These are phyloP conservation scores for Botryotinia convoluta DNA, from an alignment of 2,329 filamentous ascomycete genomes.

Conservation along the genomic window DNA sequence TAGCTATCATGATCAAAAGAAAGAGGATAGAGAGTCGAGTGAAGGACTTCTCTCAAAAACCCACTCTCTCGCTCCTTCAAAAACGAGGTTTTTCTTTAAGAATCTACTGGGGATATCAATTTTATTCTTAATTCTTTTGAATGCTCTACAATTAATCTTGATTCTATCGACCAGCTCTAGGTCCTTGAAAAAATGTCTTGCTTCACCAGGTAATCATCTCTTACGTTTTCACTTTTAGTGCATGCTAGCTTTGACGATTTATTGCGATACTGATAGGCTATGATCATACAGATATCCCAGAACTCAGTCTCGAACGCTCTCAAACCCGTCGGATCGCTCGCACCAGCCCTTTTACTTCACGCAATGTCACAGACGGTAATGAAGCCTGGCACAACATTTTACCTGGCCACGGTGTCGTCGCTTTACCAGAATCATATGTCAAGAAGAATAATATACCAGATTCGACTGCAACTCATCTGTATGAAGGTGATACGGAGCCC, in stretches of 20 bases:
- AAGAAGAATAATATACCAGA: background rate
- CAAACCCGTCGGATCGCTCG: background rate
- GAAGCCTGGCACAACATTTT: background rate
- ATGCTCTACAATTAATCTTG: background rate
- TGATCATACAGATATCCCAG: background rate
- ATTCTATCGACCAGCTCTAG: background rate
- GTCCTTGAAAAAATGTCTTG: background rate
- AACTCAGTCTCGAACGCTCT: background rate
- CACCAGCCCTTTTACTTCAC: background rate
- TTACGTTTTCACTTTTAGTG: background rate
- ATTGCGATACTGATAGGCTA: background rate
- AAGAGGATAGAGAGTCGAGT: background rate
- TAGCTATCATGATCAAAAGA: background rate
- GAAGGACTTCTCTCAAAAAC: background rate
- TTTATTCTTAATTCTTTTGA: background rate
- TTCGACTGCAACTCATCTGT: background rate
- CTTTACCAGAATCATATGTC: background rate
- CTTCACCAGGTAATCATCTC: background rate
- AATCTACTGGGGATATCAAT: background rate
- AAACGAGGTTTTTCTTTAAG: background rate
- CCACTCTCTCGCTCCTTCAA: background rate
- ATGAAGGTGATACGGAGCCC: background rate
- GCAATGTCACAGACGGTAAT: constrained; percentile 1
- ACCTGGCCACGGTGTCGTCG: constrained; percentile 5
- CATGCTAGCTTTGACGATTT: background rate